A percentile compares a stretch with the other conserved stretches of the same genome.
phyloP scores from a whole-genome alignment of 2,329 filamentous ascomycete species.

The Cyclaneusma minus region DNA sequence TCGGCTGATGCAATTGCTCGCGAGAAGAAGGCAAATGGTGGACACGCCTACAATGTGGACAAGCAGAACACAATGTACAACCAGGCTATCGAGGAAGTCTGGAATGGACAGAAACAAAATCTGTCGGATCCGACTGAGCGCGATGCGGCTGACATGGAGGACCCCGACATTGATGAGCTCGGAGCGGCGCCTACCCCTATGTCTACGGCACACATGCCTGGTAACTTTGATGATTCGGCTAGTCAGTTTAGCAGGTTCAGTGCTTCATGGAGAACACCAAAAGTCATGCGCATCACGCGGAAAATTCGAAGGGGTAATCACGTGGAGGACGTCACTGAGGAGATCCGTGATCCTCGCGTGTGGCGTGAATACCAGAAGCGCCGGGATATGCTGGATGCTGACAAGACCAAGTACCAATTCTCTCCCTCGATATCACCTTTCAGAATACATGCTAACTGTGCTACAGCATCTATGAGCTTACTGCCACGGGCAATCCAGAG shows the following conservation, averaged over 20 bases:
- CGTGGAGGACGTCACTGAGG: slow-evolving; percentile 38
- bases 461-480: slow-evolving; percentile 38
- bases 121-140: slow-evolving; percentile 58
- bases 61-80: slow-evolving; percentile 87
- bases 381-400: slow-evolving; percentile 26
- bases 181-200: slow-evolving; percentile 40
- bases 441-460: background rate
- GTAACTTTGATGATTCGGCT: slow-evolving; percentile 55
- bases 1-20: slow-evolving; percentile 59
- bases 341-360: slow-evolving; percentile 67
- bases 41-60: slow-evolving; percentile 95
- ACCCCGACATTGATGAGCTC: slow-evolving; percentile 22
- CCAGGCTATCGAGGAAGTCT: slow-evolving; percentile 79
- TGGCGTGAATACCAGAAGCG: slow-evolving; percentile 79
- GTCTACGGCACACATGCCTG: slow-evolving; percentile 48
- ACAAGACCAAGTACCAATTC: slow-evolving; percentile 49
- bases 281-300: slow-evolving; percentile 62
- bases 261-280: slow-evolving; percentile 48
- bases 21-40: slow-evolving; percentile 75
- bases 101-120: slow-evolving; percentile 72
- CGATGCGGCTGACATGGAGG: slow-evolving; percentile 47
- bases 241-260: slow-evolving; percentile 65
- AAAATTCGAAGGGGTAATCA: slow-evolving; percentile 47
- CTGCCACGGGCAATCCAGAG: slow-evolving; percentile 51
- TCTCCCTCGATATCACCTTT: background rate